Evolutionary conservation across 805 yeast genomes (phyloP), one percentile per base, ranked within the genome.

Genomic region (Maudiozyma serrabonitensis): DNA sequence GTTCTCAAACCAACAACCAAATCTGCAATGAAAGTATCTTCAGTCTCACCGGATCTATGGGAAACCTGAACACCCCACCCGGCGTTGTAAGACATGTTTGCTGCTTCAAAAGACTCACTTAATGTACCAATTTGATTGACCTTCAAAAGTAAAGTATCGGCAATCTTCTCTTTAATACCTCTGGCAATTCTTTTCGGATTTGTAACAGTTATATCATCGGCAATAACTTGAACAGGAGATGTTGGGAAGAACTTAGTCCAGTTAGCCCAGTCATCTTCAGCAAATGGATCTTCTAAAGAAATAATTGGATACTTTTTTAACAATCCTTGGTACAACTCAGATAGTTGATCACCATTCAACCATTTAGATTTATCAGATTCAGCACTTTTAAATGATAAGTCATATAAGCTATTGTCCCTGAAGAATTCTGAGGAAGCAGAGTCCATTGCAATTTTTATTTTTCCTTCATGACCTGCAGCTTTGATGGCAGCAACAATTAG

Each of bases 181-280:
- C 85, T 84, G 75, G 80, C 79, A 74, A 91, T 87, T 80, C 96
- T 87, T 61, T 75, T 61, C 74, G 95, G 95, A 90, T 91, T 91
- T 74, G 98, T 91, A 67, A 91, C 98, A 58, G 97, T 91, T 79
- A 91, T 83, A 75, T 91, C 98, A 74, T 91, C 98, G 75, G 85
- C 97, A 64, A 91, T 97, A 65, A 91, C 79, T 79, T 90, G 97
- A 70, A 85, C 72, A 69, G 80, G 81, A 60, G 78, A 80, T 61
- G 76, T 79, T 67, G 79, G 58, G 79, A 75, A 82, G 82, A 89
- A 89, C 75, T 82, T 86, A 59, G 80, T 70, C 98, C 98, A 91
- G 66, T 97, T 87, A 51, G 82, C 95, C 98, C 98, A 91, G 84
- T 91, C 98, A 74, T 89, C 96, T 82, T 91, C 97, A 61, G 95